Base-by-base conservation (phyloP, 2,329 filamentous ascomycete genomes). In the Macroventuria anomochaeta region DNA sequence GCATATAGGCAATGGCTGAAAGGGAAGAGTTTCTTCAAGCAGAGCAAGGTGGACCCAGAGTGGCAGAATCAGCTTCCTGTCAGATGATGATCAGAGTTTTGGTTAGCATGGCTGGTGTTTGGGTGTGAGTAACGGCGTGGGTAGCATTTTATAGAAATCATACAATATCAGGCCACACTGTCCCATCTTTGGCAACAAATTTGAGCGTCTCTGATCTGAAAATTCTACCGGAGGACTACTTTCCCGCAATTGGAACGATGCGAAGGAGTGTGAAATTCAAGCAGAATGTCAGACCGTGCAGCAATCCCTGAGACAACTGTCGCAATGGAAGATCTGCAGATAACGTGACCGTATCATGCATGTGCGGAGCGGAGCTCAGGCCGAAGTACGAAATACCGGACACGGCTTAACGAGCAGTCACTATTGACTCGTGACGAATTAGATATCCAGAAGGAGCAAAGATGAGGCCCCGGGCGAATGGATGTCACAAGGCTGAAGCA, bases 1-100 rank as follows among this genome's bases (percentile, higher is more conserved):
- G 90, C 93, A 8, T 99, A 99, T 76, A 81, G 88, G 67, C 96
- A 97, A 76, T 99, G 95, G 93, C 80, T 99, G 69, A 84, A 87
- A 58, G 93, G 93, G 15, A 97, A 97, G 79, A 96, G 91, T 67
- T 83, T 97, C 67, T 97, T 97, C 75, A 97, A 97, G 77, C 93
- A 97, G 80, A 81, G 79, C 57, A 81, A 81, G 63, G 77, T 81
- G 32, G 79, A 81, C 75, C 79, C 79, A 1, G 79, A 81, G 69
- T 81, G 71, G 71, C 62, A 67, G 62, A 68, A 62, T 47, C 69
- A 73, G 52, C 49, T 73, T 28, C 70, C 70, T 42, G 58, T 71
- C n/a, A 55, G 70, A 38, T 72, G 57, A 55, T 21, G 11, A 11
- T 3, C 25, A 38, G 13, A 36, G 8, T 15, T 34, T 18, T 3